phyloP scores from a whole-genome alignment of 345 rosid genomes.

The Barbarea vulgaris region DNA sequence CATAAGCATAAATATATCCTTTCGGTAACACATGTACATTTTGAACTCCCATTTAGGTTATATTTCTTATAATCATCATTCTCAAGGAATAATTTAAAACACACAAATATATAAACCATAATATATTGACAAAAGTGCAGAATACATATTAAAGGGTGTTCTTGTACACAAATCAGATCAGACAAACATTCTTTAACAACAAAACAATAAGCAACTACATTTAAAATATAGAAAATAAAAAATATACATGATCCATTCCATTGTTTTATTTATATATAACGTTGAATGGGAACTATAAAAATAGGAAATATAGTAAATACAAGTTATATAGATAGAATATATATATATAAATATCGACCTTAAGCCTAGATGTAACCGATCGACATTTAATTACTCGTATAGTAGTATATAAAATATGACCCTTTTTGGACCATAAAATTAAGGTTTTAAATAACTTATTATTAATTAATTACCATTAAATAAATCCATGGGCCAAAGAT shows the following conservation, averaged over 20 bases:
- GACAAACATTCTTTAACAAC: not conserved
- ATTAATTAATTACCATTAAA: constrained; percentile 41
- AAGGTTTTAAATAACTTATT: not conserved
- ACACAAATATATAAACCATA: not conserved
- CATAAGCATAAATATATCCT: not conserved
- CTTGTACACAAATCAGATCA: not conserved
- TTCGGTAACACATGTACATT: not conserved
- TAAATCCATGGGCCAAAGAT: constrained; percentile 80
- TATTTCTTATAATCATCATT: not conserved
- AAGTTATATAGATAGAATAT: not conserved
- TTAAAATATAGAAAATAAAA: not conserved
- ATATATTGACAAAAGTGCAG: not conserved
- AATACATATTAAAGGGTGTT: not conserved
- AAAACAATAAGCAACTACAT: not conserved
- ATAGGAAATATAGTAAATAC: not conserved
- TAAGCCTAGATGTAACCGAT: not conserved
- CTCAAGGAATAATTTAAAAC: not conserved
- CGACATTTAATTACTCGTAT: not conserved
- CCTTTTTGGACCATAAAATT: not conserved
- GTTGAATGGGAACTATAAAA: not conserved
- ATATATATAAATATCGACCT: not conserved
- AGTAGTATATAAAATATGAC: not conserved
- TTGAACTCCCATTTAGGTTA: not conserved
- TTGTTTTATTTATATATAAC: not conserved
- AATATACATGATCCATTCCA: not conserved